Evolutionary conservation across 1,139 yeast genomes (phyloP), one percentile per base, ranked within the genome.

Genomic region (Tardiomyces digboiensis): DNA sequence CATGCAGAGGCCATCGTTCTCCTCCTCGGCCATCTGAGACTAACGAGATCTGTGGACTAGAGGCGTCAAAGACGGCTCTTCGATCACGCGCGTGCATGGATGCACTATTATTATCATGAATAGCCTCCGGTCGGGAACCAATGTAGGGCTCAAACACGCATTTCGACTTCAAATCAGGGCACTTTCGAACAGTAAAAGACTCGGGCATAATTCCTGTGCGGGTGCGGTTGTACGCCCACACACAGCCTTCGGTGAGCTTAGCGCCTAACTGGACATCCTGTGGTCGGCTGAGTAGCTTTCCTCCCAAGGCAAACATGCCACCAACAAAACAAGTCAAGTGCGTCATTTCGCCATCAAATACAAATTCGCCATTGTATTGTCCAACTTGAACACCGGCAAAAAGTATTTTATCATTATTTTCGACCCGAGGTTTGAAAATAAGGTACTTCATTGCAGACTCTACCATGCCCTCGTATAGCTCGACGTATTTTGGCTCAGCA

Each of bases 271-370:
- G 67, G 55, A 80, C 67, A 52, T 82, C 84, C 55, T 76, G 58
- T 42, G 73, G 61, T 51, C 67, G 43, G 65, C 68, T 55, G 56
- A 74, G 55, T 60, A 86, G 51, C 57, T 70, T 78, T 6, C 85
- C 78, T 2, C 87, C 87, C 33, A 83, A 61, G 0, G 85, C 82
- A 53, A 80, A 72, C 67, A 82, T 76, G 1, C 89, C 86, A 29
- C 88, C 91, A 42, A 82, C 72, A 57, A 80, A 82, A 57, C 94
- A 84, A 8, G 83, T 75, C 51, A 81, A 69, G 54, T 81, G 85
- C 52, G 78, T 70, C 75, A 59, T 57, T 41, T 60, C 62, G 21
- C 62, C 48, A 7, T 58, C 51, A 55, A 57, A 29, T 3, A 16
- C 14, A 16, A 21, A 41, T 12, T 19, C 43, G 55, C 68, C 19